Percentiles rank a stretch among this genome's conserved stretches.
These are phyloP conservation scores for Calocybe gangraenosa DNA, from an alignment of 768 basidiomycete species.

Conservation along the genomic window DNA sequence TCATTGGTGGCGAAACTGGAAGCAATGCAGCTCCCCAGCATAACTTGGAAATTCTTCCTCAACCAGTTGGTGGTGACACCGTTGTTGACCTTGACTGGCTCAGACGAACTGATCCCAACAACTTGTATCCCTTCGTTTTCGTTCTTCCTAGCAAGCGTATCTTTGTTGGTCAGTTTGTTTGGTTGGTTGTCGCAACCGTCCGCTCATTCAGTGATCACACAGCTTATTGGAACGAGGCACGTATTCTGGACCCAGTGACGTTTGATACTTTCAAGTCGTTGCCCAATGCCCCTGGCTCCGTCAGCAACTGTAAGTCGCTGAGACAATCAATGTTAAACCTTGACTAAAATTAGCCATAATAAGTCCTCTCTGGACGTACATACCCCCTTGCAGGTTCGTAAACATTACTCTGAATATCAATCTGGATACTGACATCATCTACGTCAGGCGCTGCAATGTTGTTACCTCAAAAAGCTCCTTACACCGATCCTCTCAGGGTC, in stretches of 20 bases:
- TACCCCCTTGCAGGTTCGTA: conserved; percentile 64
- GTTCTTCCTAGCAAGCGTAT: conserved; percentile 66
- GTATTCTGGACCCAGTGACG: conserved; percentile 62
- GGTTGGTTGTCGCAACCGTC: background rate
- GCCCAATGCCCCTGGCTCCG: conserved; percentile 74
- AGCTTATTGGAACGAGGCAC: conserved; percentile 82
- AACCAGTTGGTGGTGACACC: conserved; percentile 59
- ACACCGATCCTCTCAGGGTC: conserved; percentile 65
- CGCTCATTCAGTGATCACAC: background rate
- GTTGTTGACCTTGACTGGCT: conserved; percentile 62
- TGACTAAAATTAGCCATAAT: conserved; percentile 1
- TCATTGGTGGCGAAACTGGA: conserved; percentile 73
- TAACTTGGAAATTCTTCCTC: conserved; percentile 69
- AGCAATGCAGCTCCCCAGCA: conserved; percentile 65
- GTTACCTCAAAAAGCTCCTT: conserved; percentile 68
- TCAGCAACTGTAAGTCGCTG: conserved; percentile 49
- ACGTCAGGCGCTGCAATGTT: conserved; percentile 52
- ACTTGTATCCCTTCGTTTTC: conserved; percentile 74
- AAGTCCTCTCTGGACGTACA: conserved; percentile 66
- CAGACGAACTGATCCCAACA: conserved; percentile 70
- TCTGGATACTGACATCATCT: background rate
- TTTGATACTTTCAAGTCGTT: conserved; percentile 56
- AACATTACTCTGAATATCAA: background rate
- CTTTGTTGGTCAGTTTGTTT: conserved; percentile 60
- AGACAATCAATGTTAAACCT: background rate